These are phyloP conservation scores for Hypholoma fasciculare DNA, from an alignment of 768 basidiomycete genomes.

Conservation along the genomic window DNA sequence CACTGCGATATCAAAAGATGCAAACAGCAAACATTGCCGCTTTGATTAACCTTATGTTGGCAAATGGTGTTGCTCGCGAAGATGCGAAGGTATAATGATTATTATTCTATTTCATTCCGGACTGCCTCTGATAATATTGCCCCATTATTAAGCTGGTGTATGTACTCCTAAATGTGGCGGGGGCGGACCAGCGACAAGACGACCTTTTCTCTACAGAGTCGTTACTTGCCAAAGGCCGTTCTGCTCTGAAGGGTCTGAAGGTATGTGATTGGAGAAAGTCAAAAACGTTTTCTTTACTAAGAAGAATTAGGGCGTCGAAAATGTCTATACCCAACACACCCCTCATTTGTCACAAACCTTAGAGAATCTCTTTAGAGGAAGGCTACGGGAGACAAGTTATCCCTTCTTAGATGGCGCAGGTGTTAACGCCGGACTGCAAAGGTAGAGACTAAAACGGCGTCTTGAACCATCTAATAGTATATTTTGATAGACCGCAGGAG, in stretches of 20 bases:
- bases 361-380: constrained; percentile 84
- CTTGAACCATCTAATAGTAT: background rate
- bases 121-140: constrained; percentile 9
- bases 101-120: constrained; percentile 6
- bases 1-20: constrained; percentile 91
- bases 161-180: constrained; percentile 88
- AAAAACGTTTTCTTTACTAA: background rate
- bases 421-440: constrained; percentile 67
- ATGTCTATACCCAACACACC: constrained; percentile 96
- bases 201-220: constrained; percentile 97
- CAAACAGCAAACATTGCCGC: constrained; percentile 80
- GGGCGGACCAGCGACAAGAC: constrained; percentile 95
- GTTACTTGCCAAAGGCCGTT: constrained; percentile 89
- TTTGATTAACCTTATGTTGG: constrained; percentile 70
- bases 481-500: constrained; percentile 76
- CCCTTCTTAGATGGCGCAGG: constrained; percentile 78
- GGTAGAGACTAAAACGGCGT: constrained; percentile 35
- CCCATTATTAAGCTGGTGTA: constrained; percentile 73
- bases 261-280: constrained; percentile 34
- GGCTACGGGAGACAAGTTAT: constrained; percentile 84
- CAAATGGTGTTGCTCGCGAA: constrained; percentile 74
- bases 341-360: constrained; percentile 93
- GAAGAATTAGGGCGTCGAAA: constrained; percentile 83
- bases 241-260: constrained; percentile 94
- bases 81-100: constrained; percentile 61